A percentile compares a stretch with the other conserved stretches of the same genome.
phyloP scores from a whole-genome alignment of 2,329 filamentous ascomycete genomes.

The Paramyrothecium sp. region DNA sequence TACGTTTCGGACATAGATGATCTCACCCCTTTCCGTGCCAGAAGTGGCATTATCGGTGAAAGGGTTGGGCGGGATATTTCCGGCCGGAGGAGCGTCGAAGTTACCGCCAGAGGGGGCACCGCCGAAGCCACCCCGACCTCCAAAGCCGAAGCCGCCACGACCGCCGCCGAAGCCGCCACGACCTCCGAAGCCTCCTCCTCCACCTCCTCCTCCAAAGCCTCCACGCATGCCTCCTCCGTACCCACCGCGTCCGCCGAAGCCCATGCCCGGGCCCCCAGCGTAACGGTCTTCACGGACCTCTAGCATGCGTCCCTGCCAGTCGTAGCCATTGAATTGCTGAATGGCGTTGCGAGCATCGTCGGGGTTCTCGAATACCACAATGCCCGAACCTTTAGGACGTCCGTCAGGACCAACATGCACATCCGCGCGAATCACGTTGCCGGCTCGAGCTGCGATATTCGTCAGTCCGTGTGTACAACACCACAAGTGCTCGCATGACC shows the following conservation, averaged over 20 bases:
- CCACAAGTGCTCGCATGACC: conserved; percentile 37
- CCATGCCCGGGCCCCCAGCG: conserved; percentile 63
- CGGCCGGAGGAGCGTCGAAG: conserved; percentile 48
- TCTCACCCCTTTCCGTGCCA: conserved; percentile 77
- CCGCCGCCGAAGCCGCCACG: conserved; percentile 53
- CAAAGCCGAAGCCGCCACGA: conserved; percentile 36
- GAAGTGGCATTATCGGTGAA: conserved; percentile 92
- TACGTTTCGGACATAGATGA: conserved; percentile 96
- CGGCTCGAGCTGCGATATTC: conserved; percentile 50
- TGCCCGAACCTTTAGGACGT: conserved; percentile 92
- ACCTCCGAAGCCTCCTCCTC: conserved; percentile 58
- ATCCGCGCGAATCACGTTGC: conserved; percentile 88
- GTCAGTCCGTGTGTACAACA: too few species aligned
- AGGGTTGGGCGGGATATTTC: conserved; percentile 68
- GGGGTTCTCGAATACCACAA: conserved; percentile 92
- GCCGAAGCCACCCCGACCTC: conserved; percentile 37
- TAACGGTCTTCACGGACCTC: conserved; percentile 97
- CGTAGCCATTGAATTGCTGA: conserved; percentile 96
- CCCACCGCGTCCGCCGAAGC: conserved; percentile 71
- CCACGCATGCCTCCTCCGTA: conserved; percentile 57
- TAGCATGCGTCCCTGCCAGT: conserved; percentile 91
- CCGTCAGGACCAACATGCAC: conserved; percentile 91
- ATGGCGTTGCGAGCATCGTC: conserved; percentile 97
- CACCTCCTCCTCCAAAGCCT: conserved; percentile 57
- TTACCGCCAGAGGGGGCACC: conserved; percentile 35